Conservation (phyloP, 106 monocot genomes). For the Iris macrosiphon region DNA sequence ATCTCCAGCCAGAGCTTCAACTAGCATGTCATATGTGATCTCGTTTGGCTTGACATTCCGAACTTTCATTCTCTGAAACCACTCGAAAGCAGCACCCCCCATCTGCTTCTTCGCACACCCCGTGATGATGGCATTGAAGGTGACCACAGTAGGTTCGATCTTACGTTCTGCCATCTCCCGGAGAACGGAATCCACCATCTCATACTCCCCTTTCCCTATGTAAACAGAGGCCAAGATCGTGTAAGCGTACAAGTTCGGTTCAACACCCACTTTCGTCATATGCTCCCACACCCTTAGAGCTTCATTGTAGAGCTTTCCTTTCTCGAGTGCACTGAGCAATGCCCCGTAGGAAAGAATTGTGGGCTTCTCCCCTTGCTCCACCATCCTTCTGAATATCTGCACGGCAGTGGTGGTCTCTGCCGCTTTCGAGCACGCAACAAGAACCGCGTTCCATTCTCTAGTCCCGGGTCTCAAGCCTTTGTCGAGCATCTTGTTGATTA, state of each 20-base stretch:
- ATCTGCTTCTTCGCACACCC: constrained; percentile 50
- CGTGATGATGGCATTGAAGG: constrained; percentile 87
- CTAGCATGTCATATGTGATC: constrained; percentile 82
- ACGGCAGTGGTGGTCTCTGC: constrained; percentile 77
- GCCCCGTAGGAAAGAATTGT: constrained; percentile 81
- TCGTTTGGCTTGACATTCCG: constrained; percentile 63
- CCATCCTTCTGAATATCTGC: constrained; percentile 73
- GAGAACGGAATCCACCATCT: constrained; percentile 58
- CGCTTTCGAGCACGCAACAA: constrained; percentile 90
- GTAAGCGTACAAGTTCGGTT: constrained; percentile 78
- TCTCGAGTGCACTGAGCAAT: constrained; percentile 81
- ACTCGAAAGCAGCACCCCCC: constrained; percentile 62
- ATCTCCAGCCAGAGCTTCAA: constrained; percentile 50
- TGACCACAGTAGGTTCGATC: constrained; percentile 76
- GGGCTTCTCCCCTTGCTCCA: constrained; percentile 75
- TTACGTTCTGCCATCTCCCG: constrained; percentile 44
- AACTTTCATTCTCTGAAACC: constrained; percentile 86
- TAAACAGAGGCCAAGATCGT: constrained; percentile 79
- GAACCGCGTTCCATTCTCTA: constrained; percentile 88
- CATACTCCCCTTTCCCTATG: constrained; percentile 47
- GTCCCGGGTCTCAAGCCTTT: constrained; percentile 70
- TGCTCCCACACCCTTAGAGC: constrained; percentile 84
- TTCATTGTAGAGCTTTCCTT: constrained; percentile 88
- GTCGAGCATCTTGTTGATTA: constrained; percentile 86
- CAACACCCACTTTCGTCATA: constrained; percentile 75